These are phyloP conservation scores for Pseudocercospora pini-densiflorae DNA, from an alignment of 2,329 filamentous ascomycete species.

Conservation along the genomic window DNA sequence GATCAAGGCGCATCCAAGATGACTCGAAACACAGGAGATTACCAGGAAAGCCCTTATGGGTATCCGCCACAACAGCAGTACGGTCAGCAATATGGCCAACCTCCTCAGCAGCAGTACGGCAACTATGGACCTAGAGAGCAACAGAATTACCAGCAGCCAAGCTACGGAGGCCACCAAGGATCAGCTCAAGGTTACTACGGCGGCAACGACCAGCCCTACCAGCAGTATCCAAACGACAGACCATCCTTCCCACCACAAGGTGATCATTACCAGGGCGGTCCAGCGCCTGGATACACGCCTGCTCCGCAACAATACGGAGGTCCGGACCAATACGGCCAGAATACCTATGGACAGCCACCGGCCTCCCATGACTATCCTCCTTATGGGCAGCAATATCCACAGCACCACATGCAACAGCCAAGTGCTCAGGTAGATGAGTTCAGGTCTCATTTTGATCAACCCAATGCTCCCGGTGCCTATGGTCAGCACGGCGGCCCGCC, in stretches of 20 bases:
- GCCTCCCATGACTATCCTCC: slow-evolving; percentile 12
- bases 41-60: slow-evolving; percentile 19
- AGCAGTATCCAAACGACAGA: slow-evolving; percentile 32
- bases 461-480: slow-evolving; percentile 18
- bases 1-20: slow-evolving; percentile 1
- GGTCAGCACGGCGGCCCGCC: slow-evolving; percentile 20
- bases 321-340: slow-evolving; percentile 18
- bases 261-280: slow-evolving; percentile 19
- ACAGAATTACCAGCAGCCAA: slow-evolving; percentile 18
- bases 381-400: slow-evolving; percentile 18
- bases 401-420: slow-evolving; percentile 31
- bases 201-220: slow-evolving; percentile 35
- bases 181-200: slow-evolving; percentile 37
- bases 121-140: slow-evolving; percentile 20
- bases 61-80: slow-evolving; percentile 26
- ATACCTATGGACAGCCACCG: neutral
- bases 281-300: slow-evolving; percentile 20
- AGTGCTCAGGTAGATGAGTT: slow-evolving; percentile 27
- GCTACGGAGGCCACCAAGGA: slow-evolving; percentile 21
- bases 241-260: slow-evolving; percentile 18
- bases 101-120: slow-evolving; percentile 19
- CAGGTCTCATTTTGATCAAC: slow-evolving; percentile 27
- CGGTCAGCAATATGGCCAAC: slow-evolving; percentile 12
- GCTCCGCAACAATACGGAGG: slow-evolving; percentile 24
- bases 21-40: slow-evolving; percentile 28